These are phyloP conservation scores for Artemisia annua DNA, from an alignment of 129 eudicot genomes.

Conservation along the genomic window DNA sequence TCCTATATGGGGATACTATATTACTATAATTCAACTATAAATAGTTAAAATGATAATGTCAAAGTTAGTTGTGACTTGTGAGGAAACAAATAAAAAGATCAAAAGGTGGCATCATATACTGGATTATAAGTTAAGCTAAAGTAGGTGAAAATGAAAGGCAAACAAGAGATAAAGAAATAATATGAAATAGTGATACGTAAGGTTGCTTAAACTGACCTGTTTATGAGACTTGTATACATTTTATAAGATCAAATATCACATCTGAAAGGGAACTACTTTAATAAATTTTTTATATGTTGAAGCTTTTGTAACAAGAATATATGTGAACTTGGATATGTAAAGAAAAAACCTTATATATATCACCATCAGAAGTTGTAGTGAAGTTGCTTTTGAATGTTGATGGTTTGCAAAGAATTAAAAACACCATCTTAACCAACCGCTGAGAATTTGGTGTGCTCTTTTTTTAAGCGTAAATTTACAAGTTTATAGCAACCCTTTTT, in stretches of 20 bases:
- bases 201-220: constrained; percentile 38
- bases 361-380: constrained; percentile 34
- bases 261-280: constrained; percentile 40
- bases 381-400: constrained; percentile 33
- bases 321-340: constrained; percentile 1
- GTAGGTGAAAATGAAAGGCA: constrained; percentile 48
- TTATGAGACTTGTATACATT: constrained; percentile 22
- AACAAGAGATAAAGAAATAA: constrained; percentile 16
- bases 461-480: constrained; percentile 12
- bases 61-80: constrained; percentile 47
- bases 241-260: constrained; percentile 42
- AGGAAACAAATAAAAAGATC: constrained; percentile 26
- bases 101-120: constrained; percentile 44
- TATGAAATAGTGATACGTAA: constrained; percentile 25
- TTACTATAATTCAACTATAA: neutral
- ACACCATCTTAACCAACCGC: constrained; percentile 4
- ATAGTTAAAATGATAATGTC: constrained; percentile 26
- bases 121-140: constrained; percentile 71
- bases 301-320: constrained; percentile 14
- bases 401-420: neutral
- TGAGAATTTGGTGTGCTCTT: constrained; percentile 16
- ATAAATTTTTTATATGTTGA: neutral
- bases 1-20: neutral
- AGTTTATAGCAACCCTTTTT: neutral
- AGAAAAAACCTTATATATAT: constrained; percentile 27